phyloP scores from a whole-genome alignment of 768 basidiomycete species.

The Dioszegia hungarica region DNA sequence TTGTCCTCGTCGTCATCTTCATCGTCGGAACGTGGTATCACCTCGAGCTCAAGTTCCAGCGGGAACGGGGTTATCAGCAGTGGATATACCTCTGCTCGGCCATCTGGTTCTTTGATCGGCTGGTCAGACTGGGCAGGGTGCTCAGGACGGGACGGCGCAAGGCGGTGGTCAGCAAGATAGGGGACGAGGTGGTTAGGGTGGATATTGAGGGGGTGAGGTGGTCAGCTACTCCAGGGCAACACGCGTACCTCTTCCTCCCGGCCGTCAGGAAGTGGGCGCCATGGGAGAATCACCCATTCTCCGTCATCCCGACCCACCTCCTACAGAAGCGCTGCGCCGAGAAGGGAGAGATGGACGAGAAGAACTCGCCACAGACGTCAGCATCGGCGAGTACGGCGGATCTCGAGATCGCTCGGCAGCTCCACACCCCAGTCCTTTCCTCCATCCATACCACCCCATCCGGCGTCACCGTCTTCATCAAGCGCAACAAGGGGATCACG shows the following conservation, averaged over 20 bases:
- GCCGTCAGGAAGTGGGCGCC: slow-evolving; percentile 2
- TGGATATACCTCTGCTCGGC: slow-evolving; percentile 12
- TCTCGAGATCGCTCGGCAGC: too few relatives aligned
- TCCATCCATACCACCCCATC: not conserved
- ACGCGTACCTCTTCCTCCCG: slow-evolving; percentile 7
- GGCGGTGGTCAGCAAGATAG: not conserved
- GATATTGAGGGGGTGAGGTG: slow-evolving; percentile 8
- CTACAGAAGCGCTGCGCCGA: not conserved
- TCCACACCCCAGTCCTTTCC: not conserved
- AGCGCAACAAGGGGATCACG: not conserved
- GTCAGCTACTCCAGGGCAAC: not conserved
- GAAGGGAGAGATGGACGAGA: not conserved
- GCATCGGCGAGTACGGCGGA: too few relatives aligned
- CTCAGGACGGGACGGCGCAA: not conserved
- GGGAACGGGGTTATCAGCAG: slow-evolving; percentile 9
- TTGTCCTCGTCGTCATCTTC: slow-evolving; percentile 8
- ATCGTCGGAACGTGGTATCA: slow-evolving; percentile 15
- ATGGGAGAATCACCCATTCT: slow-evolving; percentile 15
- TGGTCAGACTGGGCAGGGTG: slow-evolving; percentile 1
- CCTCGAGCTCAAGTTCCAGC: slow-evolving; percentile 7
- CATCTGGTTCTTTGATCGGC: slow-evolving; percentile 14
- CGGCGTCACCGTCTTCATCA: slow-evolving; percentile 1
- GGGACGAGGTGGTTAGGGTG: slow-evolving; percentile 5
- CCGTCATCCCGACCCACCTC: slow-evolving; percentile 3
- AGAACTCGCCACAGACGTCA: too few relatives aligned